Conservation (phyloP, 1,284 basidiomycete genomes). For the Wolfiporia cocos region DNA sequence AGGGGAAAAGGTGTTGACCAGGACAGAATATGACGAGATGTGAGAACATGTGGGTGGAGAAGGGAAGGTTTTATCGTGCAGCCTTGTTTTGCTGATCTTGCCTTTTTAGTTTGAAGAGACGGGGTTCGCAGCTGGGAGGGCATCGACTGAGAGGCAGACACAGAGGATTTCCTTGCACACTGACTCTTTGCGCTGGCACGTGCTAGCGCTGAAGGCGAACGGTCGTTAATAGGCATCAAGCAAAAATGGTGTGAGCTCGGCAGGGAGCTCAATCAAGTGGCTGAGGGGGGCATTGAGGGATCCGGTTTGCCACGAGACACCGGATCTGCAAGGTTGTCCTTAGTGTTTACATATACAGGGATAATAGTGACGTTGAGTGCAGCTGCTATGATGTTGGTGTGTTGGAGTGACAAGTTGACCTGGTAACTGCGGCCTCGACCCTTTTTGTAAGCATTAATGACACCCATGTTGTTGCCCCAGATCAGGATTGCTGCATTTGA, state of each 20-base stretch:
- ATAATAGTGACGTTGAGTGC: slow-evolving; percentile 18
- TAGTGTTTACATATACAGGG: slow-evolving; percentile 5
- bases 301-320: slow-evolving; percentile 10
- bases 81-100: not conserved
- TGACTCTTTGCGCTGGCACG: not conserved
- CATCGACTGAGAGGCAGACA: not conserved
- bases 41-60: not conserved
- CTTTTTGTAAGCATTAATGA: slow-evolving; percentile 30
- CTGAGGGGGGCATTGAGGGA: not conserved
- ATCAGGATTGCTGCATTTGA: slow-evolving; percentile 19
- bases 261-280: not conserved
- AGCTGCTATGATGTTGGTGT: slow-evolving; percentile 17
- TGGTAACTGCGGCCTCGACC: slow-evolving; percentile 26
- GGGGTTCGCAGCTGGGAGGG: not conserved
- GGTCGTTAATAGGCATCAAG: slow-evolving; percentile 4
- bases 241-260: slow-evolving; percentile 1
- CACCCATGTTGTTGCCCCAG: slow-evolving; percentile 34
- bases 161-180: not conserved
- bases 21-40: not conserved
- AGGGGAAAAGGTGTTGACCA: slow-evolving; percentile 1
- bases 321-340: slow-evolving; percentile 6
- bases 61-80: not conserved
- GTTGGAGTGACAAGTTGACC: slow-evolving; percentile 29
- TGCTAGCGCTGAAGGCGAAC: not conserved
- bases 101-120: not conserved